phyloP scores from a whole-genome alignment of 108 stramenopile species.

The Cafeteria roenbergensis region DNA sequence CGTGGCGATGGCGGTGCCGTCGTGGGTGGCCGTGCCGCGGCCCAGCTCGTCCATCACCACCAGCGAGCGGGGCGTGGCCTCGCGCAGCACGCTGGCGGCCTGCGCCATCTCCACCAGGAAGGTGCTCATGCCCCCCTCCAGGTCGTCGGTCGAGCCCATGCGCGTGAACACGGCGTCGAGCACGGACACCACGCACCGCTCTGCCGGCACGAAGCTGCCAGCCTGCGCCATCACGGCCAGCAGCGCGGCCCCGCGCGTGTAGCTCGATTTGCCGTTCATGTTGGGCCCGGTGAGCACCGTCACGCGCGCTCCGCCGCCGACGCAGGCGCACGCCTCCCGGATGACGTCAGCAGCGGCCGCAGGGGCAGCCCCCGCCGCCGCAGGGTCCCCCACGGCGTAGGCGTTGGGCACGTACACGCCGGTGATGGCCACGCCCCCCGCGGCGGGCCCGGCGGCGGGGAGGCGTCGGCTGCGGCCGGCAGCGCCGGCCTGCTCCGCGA shows the following conservation, averaged over 20 bases:
- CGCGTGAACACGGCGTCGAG: constrained; percentile 60
- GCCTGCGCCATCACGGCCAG: constrained; percentile 74
- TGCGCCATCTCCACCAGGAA: constrained; percentile 85
- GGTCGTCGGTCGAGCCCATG: constrained; percentile 70
- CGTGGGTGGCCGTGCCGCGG: constrained; percentile 49
- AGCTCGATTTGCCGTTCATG: constrained; percentile 27
- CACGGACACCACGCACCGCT: constrained; percentile 53
- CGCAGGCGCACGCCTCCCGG: too few species aligned
- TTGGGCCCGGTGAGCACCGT: constrained; percentile 17
- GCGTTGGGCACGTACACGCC: too few species aligned
- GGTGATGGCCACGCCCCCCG: too few species aligned
- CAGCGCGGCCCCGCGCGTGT: constrained; percentile 37
- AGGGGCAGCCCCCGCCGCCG: too few species aligned
- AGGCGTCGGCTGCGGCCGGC: too few species aligned
- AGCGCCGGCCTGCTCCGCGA: not conserved
- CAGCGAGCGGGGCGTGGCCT: constrained; percentile 55
- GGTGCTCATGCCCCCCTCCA: constrained; percentile 73
- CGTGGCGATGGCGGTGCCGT: constrained; percentile 6
- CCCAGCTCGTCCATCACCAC: constrained; percentile 84
- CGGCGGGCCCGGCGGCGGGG: too few species aligned
- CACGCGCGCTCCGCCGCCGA: constrained; percentile 1
- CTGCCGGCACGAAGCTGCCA: constrained; percentile 76
- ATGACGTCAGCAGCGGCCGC: too few species aligned
- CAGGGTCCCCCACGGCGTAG: too few species aligned
- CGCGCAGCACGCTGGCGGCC: constrained; percentile 64